Base-by-base conservation (phyloP, 2,329 filamentous ascomycete species). In the Botrytis elliptica region DNA sequence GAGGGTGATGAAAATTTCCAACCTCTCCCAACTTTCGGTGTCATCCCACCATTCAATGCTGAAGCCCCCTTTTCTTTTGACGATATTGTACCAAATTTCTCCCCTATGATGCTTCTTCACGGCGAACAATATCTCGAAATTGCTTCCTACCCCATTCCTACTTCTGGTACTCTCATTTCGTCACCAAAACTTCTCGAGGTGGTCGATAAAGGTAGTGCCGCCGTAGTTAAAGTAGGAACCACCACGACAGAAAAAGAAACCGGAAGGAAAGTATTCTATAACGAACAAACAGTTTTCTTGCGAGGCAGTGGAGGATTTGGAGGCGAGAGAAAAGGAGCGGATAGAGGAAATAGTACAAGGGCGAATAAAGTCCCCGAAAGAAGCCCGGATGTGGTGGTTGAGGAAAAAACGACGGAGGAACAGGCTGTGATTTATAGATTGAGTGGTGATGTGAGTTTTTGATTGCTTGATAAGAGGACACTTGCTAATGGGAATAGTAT, bases 81-180 rank as follows among this genome's bases (percentile, higher is more conserved):
- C 81, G 90, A 95, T 73, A 88, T 99, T 75, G 92, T 98, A 42
- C 94, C 95, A 82, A 97, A 98, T 87, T 99, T 98, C 87, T 94
- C 90, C 55, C 95, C 95, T 75, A 98, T 97, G 94, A 98, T 98
- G 94, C 90, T 99, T 69, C 92, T 99, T 38, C 96, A 99, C 85
- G 96, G 96, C 81, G 96, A 99, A 87, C 96, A 99, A 84, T 99
- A 95, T 85, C 93, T 99, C 77, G 96, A 99, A 85, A 89, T 99
- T 81, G 90, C 91, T 82, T 94, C 95, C 83, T 97, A 91, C 85
- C 96, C 96, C 59, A 92, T 98, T 79, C 95, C 95, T 52, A 98
- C 95, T 46, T 88, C 91, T 72, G 94, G 89, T 69, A 91, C 90
- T 73, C 91, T 97, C 68, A 83, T 93, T 79, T 93, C 92, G 73